Evolutionary conservation across 176 grass and related monocot species (phyloP).

Genomic region (Ensete ventricosum): DNA sequence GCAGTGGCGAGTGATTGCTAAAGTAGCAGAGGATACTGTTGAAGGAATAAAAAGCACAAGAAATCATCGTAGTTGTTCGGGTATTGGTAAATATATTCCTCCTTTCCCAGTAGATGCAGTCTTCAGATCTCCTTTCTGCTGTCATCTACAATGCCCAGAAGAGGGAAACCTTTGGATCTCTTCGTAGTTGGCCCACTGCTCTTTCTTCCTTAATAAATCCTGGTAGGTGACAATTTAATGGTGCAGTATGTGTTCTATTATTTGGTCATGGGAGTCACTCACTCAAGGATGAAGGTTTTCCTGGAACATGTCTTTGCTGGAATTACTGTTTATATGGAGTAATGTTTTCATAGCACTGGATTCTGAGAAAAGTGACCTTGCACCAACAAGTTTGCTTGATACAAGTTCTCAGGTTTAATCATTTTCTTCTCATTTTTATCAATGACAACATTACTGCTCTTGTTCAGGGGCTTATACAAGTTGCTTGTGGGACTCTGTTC

Average conservation of each 20-base stretch:
- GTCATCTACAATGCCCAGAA: no score
- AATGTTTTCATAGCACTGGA: background rate
- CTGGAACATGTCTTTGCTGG: background rate
- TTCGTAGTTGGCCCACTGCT: background rate
- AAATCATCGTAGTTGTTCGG: background rate
- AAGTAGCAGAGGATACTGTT: background rate
- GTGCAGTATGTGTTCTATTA: background rate
- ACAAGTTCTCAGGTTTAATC: background rate
- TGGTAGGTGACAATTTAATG: background rate
- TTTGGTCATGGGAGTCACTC: background rate
- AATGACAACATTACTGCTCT: no score
- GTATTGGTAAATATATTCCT: background rate
- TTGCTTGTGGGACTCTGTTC: background rate
- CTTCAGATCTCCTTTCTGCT: no score
- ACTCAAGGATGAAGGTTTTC: background rate
- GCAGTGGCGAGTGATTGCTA: background rate
- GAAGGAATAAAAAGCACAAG: background rate
- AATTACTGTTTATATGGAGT: background rate
- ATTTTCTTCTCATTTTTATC: no score
- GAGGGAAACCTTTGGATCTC: background rate
- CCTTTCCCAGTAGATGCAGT: no score
- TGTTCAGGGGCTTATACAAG: no score
- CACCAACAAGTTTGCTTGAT: background rate
- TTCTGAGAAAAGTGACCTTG: background rate
- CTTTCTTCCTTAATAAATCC: background rate